phyloP scores from a whole-genome alignment of 352 stramenopile genomes.

The Globisporangium solare region DNA sequence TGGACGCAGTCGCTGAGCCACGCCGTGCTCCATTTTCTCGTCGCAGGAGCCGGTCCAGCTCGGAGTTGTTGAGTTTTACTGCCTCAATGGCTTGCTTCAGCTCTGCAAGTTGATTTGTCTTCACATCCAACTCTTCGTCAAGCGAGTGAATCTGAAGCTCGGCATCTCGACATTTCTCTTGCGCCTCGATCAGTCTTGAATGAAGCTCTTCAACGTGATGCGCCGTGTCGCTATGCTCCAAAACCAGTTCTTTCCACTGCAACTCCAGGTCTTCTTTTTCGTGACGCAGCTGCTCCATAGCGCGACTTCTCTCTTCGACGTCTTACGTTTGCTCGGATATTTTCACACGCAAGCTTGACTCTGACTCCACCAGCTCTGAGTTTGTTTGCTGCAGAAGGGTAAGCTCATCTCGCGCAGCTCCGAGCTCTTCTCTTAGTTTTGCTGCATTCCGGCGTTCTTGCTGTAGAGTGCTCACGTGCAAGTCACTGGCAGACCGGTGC shows the following conservation, averaged over 20 bases:
- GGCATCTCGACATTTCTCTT: constrained; percentile 22
- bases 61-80: not conserved
- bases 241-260: constrained; percentile 40
- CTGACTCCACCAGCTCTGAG: constrained; percentile 8
- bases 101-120: constrained; percentile 5
- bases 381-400: constrained; percentile 13
- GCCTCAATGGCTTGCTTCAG: constrained; percentile 6
- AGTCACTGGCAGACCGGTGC: constrained; percentile 1
- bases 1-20: no score
- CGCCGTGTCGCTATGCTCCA: constrained; percentile 42
- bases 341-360: constrained; percentile 20
- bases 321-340: constrained; percentile 22
- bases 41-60: constrained; percentile 1
- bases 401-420: constrained; percentile 10
- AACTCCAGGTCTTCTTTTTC: constrained; percentile 36
- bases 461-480: not conserved
- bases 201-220: constrained; percentile 57
- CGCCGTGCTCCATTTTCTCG: not conserved
- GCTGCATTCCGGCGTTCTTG: constrained; percentile 7
- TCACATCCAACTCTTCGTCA: constrained; percentile 7
- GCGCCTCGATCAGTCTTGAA: constrained; percentile 37
- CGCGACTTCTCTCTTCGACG: constrained; percentile 16
- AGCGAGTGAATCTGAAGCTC: constrained; percentile 1
- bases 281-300: constrained; percentile 31
- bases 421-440: constrained; percentile 3